A percentile compares a stretch with the other conserved stretches of the same genome.
Evolutionary conservation across 495 filamentous ascomycete species (phyloP).

Genomic region (Sporormia fimetaria): DNA sequence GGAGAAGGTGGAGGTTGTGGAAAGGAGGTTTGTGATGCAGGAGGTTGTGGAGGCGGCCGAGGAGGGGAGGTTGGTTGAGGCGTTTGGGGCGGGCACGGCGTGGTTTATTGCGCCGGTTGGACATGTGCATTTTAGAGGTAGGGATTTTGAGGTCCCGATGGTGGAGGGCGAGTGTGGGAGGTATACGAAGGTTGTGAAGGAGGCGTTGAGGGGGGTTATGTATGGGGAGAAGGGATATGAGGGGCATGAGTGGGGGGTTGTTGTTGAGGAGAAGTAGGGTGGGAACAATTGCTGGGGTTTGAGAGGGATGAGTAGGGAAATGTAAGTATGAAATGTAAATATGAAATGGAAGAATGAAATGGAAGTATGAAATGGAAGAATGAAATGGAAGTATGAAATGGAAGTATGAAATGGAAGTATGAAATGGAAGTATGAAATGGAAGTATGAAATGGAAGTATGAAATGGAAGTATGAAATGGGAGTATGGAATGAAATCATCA

Average conservation of each 20-base stretch:
- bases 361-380: too few relatives aligned
- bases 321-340: too few relatives aligned
- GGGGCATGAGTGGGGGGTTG: slow-evolving; percentile 66
- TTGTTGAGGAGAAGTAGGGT: slow-evolving; percentile 48
- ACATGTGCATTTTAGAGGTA: slow-evolving; percentile 58
- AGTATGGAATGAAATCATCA: too few relatives aligned
- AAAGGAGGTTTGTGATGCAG: slow-evolving; percentile 66
- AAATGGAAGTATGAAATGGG: too few relatives aligned
- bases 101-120: slow-evolving; percentile 72
- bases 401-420: too few relatives aligned
- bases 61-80: slow-evolving; percentile 70
- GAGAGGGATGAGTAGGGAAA: too few relatives aligned
- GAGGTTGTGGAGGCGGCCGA: slow-evolving; percentile 62
- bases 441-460: too few relatives aligned
- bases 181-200: slow-evolving; percentile 61
- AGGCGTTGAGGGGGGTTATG: slow-evolving; percentile 74
- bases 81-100: slow-evolving; percentile 82
- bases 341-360: too few relatives aligned
- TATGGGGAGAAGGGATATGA: slow-evolving; percentile 67
- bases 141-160: slow-evolving; percentile 56
- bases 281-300: too few relatives aligned
- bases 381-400: too few relatives aligned
- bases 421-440: too few relatives aligned
- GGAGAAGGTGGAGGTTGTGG: slow-evolving; percentile 58
- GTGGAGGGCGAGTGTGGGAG: slow-evolving; percentile 45